Evolutionary conservation across 2,329 filamentous ascomycete genomes (phyloP), one percentile per base, ranked within the genome.

Genomic region (Ophiocordyceps sinensis): DNA sequence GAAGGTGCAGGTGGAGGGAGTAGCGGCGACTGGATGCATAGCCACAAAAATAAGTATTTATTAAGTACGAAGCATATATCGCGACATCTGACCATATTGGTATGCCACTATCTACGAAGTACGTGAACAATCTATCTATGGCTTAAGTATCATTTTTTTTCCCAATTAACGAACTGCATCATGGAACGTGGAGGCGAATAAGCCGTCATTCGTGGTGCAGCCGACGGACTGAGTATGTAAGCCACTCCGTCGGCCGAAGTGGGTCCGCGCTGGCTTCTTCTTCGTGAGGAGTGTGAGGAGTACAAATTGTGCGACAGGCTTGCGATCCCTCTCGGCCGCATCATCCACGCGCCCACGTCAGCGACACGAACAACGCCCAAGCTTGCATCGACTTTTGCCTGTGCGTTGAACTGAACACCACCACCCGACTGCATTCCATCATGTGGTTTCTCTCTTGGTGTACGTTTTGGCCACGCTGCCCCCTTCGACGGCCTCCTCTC

Each of bases 381-480:
- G 30, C 11, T 31, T 31, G 32, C 32, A 35, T 15, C 32, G 15
- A 14, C 32, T 6, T 15, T 5, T 15, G 13, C n/a, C 15, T 15
- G 17, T 35, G 7, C 8, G 13, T 8, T 11, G 12, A 14, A 13
- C 12, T 15, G 12, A 15, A 14, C 30, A 32, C n/a, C 8, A 12
- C 32, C 15, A 7, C 34, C 28, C 21, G 13, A 14, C 12, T 17
- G 9, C 23, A 30, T n/a, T 49, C 51, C 65, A 71, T 58, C 49
- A 94, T 94, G 87, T 94, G 85, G 85, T 83, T 94, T 63, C 67
- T 94, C 61, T 87, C 89, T 76, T 94, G 87, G 86, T 93, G 85
- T 93, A 86, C 60, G 78, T 71, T 50, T 47, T 41, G 41, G 36
- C 23, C 23, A 26, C 23, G 23, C 19, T 19, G 19, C 15, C 19